phyloP scores from a whole-genome alignment of 805 yeast species.

The Ogataea pignaliae region DNA sequence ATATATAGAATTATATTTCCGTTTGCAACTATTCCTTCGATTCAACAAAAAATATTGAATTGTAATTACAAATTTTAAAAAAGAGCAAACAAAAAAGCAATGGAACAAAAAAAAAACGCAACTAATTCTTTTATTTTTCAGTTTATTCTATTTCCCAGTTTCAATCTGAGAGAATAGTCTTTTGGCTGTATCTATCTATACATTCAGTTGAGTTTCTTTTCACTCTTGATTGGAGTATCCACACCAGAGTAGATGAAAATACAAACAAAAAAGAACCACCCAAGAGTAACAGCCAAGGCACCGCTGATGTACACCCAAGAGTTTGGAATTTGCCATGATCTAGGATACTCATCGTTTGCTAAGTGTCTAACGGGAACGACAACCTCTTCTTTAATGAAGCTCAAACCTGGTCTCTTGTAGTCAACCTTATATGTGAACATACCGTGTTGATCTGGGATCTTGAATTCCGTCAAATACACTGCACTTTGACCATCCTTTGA shows the following conservation, averaged over 20 bases:
- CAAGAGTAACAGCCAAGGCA: constrained; percentile 60
- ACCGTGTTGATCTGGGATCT: constrained; percentile 94
- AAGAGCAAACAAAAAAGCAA: too few relatives aligned
- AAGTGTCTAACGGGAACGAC: constrained; percentile 86
- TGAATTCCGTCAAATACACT: constrained; percentile 52
- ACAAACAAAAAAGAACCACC: constrained; percentile 76
- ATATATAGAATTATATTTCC: not conserved
- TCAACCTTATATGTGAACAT: constrained; percentile 82
- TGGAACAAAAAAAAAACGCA: not conserved
- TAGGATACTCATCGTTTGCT: constrained; percentile 91
- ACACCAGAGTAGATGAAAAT: constrained; percentile 46
- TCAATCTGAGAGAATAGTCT: not conserved
- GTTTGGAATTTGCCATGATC: constrained; percentile 90
- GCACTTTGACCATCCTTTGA: constrained; percentile 39
- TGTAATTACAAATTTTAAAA: too few relatives aligned
- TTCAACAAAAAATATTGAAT: too few relatives aligned
- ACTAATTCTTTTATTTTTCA: not conserved
- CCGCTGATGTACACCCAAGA: constrained; percentile 87
- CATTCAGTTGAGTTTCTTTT: constrained; percentile 22
- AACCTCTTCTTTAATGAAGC: constrained; percentile 59
- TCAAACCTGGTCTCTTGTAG: constrained; percentile 73
- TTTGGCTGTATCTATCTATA: not conserved
- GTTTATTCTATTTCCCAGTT: not conserved
- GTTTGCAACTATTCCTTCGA: too few relatives aligned
- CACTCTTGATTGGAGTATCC: constrained; percentile 7